Evolutionary conservation across 2,329 filamentous ascomycete species (phyloP).

Genomic region (Tolypocladium ovalisporum): DNA sequence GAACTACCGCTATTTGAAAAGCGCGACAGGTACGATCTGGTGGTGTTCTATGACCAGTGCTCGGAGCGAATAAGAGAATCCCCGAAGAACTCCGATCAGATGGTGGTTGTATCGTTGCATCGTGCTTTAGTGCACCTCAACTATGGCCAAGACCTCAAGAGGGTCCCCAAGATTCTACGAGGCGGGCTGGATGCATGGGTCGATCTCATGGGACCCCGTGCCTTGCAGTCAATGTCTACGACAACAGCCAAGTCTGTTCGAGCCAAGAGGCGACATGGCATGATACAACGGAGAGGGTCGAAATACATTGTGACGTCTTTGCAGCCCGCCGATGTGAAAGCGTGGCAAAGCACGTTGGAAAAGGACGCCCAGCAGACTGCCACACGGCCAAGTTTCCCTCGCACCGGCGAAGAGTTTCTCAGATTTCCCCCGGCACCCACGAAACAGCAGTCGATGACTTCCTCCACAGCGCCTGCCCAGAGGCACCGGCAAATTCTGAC

Average conservation of each 20-base stretch:
- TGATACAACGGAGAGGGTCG: slow-evolving; percentile 24
- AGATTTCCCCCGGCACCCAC: slow-evolving; percentile 65
- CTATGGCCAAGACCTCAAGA: slow-evolving; percentile 61
- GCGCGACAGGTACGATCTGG: slow-evolving; percentile 67
- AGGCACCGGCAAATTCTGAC: slow-evolving; percentile 16
- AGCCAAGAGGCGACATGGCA: slow-evolving; percentile 11
- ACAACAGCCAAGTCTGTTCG: slow-evolving; percentile 7
- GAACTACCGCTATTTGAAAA: slow-evolving; percentile 67
- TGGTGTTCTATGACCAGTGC: slow-evolving; percentile 81
- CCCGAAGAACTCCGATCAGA: slow-evolving; percentile 27
- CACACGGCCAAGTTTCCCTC: slow-evolving; percentile 45
- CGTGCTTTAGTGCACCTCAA: slow-evolving; percentile 79
- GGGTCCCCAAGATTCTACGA: slow-evolving; percentile 63
- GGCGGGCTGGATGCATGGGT: slow-evolving; percentile 84
- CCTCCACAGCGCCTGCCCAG: slow-evolving; percentile 17
- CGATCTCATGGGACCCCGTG: slow-evolving; percentile 64
- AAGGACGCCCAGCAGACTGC: slow-evolving; percentile 46
- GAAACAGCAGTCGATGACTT: slow-evolving; percentile 49
- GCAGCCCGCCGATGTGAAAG: slow-evolving; percentile 67
- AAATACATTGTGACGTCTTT: slow-evolving; percentile 53
- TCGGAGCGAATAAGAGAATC: slow-evolving; percentile 37
- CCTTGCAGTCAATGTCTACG: slow-evolving; percentile 37
- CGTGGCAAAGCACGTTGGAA: slow-evolving; percentile 68
- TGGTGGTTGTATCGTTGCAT: slow-evolving; percentile 59
- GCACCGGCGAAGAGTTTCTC: slow-evolving; percentile 73